Conservation (phyloP, 306 rosid species). For the Fragaria iinumae region DNA sequence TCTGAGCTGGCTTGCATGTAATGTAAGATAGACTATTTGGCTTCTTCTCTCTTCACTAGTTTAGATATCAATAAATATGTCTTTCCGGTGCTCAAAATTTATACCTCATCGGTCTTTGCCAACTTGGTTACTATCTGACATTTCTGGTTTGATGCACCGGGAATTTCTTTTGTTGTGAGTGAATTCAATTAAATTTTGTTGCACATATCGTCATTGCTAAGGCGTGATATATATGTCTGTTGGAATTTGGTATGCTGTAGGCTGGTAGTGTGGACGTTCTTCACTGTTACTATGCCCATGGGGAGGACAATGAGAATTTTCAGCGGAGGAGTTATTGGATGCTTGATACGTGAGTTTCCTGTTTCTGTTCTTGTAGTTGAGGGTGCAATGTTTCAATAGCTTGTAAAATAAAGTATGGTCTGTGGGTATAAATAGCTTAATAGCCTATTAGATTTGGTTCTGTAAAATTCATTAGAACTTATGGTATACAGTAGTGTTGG, state of each 20-base stretch:
- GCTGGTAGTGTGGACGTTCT: conserved; percentile 66
- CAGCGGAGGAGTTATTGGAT: conserved; percentile 82
- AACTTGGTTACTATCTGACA: conserved; percentile 5
- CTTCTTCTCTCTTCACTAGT: neutral
- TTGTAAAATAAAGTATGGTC: neutral
- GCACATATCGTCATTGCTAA: neutral
- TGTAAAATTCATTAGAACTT: neutral
- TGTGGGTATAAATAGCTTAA: neutral
- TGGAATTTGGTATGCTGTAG: conserved; percentile 32
- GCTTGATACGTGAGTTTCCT: conserved; percentile 64
- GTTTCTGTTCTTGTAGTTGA: neutral
- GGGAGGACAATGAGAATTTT: conserved; percentile 65
- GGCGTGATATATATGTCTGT: conserved; percentile 21
- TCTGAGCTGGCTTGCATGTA: neutral
- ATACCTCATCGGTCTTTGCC: neutral
- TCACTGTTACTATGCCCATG: conserved; percentile 80
- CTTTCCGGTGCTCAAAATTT: neutral
- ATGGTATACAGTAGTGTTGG: neutral
- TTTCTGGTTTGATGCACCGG: conserved; percentile 4
- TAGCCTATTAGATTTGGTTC: neutral
- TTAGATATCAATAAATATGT: neutral
- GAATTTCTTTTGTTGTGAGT: conserved; percentile 4
- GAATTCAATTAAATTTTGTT: neutral
- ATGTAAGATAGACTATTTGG: neutral
- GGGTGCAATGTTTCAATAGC: neutral